Evolutionary conservation across 176 grass and related monocot genomes (phyloP), one percentile per base, ranked within the genome.

Genomic region (Tillandsia fasciculata): DNA sequence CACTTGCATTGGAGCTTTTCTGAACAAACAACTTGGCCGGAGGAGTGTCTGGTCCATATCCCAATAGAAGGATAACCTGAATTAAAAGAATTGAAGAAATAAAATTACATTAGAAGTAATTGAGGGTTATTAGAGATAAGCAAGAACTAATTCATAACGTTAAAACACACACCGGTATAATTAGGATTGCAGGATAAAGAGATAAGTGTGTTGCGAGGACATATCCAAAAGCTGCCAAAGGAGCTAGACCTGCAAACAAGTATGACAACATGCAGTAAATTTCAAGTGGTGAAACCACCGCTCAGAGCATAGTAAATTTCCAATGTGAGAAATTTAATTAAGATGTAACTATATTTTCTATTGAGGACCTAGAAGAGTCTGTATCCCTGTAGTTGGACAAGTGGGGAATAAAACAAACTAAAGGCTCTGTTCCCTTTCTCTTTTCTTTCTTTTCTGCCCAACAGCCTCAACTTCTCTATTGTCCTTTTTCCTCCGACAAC

Each of bases 221-320:
- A 90, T 84, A 93, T 88, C 89, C 94, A 90, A 93, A 99, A 51
- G 94, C 86, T 74, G 89, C 87, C 81, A 99, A 84, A 50, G 94
- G 70, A 70, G 82, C 74, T 73, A 99, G 56, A 74, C 89, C 94
- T 99, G 79, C 15, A 50, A 80, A 82, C 3, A 23, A n/a, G 10
- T 61, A 61, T 23, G 15, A 23, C 56, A 61, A 18, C 22, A 9
- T 18, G 17, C 56, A 61, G 7, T 61, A 15, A 61, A 20, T 42
- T 20, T 61, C 56, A 23, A 59, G 17, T 9, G 56, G 56, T 61
- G 22, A 61, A 61, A 20, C 56, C 56, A 61, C 56, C 22, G 56
- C 11, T 18, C 56, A 61, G 13, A 61, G 22, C 15, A 20, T 17
- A 59, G 11, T 49, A 70, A 81, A 82, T 9, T 58, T 78, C 33